Percentiles rank a stretch among this genome's conserved stretches.
Evolutionary conservation across 23 red algal genomes (phyloP).

Genomic region (Gracilaria gracilis): DNA sequence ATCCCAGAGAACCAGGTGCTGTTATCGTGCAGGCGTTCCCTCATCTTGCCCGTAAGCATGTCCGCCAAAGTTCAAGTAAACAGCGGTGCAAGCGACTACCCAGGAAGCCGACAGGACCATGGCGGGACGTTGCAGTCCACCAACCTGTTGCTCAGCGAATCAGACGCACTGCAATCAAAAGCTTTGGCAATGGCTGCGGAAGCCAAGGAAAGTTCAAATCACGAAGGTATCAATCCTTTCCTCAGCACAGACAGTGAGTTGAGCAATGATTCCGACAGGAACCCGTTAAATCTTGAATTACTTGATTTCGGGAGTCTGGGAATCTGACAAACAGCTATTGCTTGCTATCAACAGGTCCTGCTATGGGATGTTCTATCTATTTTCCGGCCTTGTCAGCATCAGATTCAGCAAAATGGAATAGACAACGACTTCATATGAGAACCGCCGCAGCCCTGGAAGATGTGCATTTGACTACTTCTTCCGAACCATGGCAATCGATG

Average conservation of each 20-base stretch:
- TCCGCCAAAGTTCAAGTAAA: background rate
- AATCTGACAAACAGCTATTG: background rate
- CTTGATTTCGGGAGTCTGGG: conserved; percentile 10
- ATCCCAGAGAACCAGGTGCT: background rate
- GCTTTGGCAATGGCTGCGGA: conserved; percentile 61
- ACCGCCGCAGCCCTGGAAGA: too few species aligned
- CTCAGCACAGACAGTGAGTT: background rate
- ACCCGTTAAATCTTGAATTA: background rate
- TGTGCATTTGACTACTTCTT: too few species aligned
- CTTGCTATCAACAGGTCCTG: too few species aligned
- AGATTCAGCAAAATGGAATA: too few species aligned
- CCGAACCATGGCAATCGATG: too few species aligned
- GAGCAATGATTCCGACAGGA: background rate
- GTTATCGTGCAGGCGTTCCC: conserved; percentile 30
- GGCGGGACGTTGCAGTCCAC: conserved; percentile 9
- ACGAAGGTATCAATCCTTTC: conserved; percentile 43
- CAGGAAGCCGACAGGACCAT: background rate
- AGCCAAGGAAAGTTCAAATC: conserved; percentile 14
- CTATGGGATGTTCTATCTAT: too few species aligned
- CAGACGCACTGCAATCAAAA: conserved; percentile 49
- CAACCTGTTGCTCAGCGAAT: conserved; percentile 13
- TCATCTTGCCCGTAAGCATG: conserved; percentile 33
- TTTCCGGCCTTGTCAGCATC: too few species aligned
- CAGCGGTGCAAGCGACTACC: background rate
- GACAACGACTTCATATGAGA: too few species aligned